Evolutionary conservation across 176 grass and related monocot species (phyloP).

Genomic region (Cenchrus americanus): DNA sequence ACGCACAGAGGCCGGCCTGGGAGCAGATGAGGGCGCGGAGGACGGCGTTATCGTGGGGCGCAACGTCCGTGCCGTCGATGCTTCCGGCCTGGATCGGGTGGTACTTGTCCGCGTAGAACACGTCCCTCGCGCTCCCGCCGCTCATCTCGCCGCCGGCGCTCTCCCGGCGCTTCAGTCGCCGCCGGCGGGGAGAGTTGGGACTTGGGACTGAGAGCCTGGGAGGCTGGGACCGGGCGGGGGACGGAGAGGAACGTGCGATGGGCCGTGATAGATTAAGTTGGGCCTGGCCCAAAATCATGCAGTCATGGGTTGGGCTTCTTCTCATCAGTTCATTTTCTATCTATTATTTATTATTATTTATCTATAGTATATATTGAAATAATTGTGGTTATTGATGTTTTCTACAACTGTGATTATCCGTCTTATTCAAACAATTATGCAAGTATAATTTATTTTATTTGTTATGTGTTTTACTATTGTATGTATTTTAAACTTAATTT

Average conservation of each 20-base stretch:
- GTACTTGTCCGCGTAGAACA: constrained; percentile 92
- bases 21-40: constrained; percentile 91
- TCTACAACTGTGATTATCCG: no score
- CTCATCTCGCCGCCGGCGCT: constrained; percentile 39
- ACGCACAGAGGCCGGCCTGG: constrained; percentile 76
- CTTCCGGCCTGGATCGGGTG: constrained; percentile 93
- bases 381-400: no score
- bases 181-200: background rate
- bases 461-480: no score
- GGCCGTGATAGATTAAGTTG: background rate
- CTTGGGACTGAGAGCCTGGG: no score
- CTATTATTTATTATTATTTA: no score
- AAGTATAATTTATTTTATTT: no score
- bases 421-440: no score
- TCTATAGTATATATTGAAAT: no score
- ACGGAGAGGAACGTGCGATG: background rate
- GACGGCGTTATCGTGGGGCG: constrained; percentile 89
- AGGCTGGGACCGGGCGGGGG: no score
- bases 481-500: no score
- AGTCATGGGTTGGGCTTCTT: background rate
- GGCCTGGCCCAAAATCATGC: background rate
- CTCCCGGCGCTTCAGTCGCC: background rate
- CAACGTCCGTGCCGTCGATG: constrained; percentile 96
- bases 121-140: constrained; percentile 47
- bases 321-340: no score